Evolutionary conservation across 2,329 filamentous ascomycete species (phyloP).

Genomic region (Volutella citrinella): DNA sequence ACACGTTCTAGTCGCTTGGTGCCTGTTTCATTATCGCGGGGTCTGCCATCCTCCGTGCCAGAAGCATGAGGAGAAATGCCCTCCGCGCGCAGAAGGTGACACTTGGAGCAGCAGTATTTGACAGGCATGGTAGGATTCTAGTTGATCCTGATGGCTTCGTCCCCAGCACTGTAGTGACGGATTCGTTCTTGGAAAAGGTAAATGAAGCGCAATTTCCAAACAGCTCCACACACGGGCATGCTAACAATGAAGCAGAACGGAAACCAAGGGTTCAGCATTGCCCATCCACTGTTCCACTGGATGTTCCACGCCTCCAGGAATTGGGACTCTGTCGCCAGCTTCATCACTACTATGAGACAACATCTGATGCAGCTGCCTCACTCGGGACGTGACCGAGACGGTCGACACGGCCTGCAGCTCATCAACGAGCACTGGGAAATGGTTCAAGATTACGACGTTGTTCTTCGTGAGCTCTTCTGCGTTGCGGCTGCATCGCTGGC

Average conservation of each 20-base stretch:
- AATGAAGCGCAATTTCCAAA: constrained; percentile 6
- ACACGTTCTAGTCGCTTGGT: constrained; percentile 49
- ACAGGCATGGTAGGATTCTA: constrained; percentile 62
- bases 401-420: constrained; percentile 37
- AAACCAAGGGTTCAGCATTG: constrained; percentile 71
- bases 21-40: constrained; percentile 58
- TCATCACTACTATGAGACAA: constrained; percentile 69
- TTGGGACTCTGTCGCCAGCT: constrained; percentile 66
- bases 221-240: too few relatives aligned
- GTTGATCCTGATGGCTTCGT: constrained; percentile 68
- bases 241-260: constrained; percentile 33
- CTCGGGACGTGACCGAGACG: constrained; percentile 17
- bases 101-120: constrained; percentile 63
- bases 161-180: constrained; percentile 74
- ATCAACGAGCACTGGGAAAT: constrained; percentile 53
- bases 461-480: constrained; percentile 83
- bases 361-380: constrained; percentile 58
- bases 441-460: constrained; percentile 67
- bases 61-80: constrained; percentile 50
- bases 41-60: constrained; percentile 52
- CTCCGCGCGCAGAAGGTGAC: constrained; percentile 60
- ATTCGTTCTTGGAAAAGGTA: constrained; percentile 67
- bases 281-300: constrained; percentile 83
- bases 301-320: constrained; percentile 78
- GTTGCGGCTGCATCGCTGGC: constrained; percentile 74